Percentiles rank a stretch among this genome's conserved stretches.
phyloP scores from a whole-genome alignment of 1,284 basidiomycete species.

The Malassezia brasiliensis region DNA sequence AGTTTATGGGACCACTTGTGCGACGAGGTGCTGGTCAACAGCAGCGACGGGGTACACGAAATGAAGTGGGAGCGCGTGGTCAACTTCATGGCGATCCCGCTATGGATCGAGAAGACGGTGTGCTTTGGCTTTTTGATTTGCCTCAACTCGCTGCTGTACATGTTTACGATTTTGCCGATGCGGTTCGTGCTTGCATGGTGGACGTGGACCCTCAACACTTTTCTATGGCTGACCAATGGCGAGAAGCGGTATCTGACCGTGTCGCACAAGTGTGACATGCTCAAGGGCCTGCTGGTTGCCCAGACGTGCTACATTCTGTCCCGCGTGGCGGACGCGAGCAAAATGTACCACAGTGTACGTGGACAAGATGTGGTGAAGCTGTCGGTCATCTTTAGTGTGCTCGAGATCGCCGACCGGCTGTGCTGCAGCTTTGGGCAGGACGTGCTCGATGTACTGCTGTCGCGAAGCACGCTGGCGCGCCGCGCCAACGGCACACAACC shows the following conservation, averaged over 20 bases:
- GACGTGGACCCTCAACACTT: conserved; percentile 25
- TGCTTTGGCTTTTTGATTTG: conserved; percentile 87
- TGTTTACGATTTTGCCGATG: conserved; percentile 93
- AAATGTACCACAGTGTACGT: conserved; percentile 97
- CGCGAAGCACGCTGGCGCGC: conserved; percentile 71
- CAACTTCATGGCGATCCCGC: conserved; percentile 86
- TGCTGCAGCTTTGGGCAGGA: conserved; percentile 97
- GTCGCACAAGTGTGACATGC: conserved; percentile 81
- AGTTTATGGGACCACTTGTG: conserved; percentile 85
- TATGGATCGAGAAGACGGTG: conserved; percentile 92
- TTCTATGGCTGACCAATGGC: conserved; percentile 25
- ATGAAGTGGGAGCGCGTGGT: conserved; percentile 94
- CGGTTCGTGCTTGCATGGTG: conserved; percentile 52
- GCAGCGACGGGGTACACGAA: conserved; percentile 85
- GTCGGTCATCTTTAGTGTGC: conserved; percentile 93
- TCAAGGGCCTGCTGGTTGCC: conserved; percentile 68
- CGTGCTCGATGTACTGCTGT: conserved; percentile 90
- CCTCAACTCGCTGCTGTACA: conserved; percentile 93
- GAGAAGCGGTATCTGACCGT: conserved; percentile 30
- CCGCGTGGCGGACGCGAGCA: conserved; percentile 84
- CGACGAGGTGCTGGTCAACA: conserved; percentile 69
- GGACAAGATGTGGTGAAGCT: conserved; percentile 78
- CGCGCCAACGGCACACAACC: conserved; percentile 50
- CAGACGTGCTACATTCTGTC: conserved; percentile 66
- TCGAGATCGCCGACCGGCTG: conserved; percentile 77